Evolutionary conservation across 768 basidiomycete genomes (phyloP).

Genomic region (Tephrocybe rancida): DNA sequence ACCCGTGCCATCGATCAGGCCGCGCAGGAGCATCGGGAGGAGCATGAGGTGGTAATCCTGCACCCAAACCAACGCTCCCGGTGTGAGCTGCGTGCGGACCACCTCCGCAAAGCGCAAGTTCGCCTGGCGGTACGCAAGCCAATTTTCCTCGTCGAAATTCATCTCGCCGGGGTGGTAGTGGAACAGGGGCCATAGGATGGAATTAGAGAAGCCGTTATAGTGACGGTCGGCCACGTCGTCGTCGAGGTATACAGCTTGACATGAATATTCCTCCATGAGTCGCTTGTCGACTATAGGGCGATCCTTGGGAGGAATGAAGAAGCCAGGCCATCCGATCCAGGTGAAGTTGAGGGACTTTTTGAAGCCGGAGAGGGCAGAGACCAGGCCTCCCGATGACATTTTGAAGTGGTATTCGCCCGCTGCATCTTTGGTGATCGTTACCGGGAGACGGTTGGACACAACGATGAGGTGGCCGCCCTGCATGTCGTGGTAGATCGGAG

Average conservation of each 20-base stretch:
- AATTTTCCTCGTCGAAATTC: constrained; percentile 99
- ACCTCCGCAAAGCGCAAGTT: constrained; percentile 94
- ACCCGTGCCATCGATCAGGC: constrained; percentile 74
- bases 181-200: constrained; percentile 99
- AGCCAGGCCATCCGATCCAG: constrained; percentile 96
- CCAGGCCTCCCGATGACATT: constrained; percentile 98
- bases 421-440: constrained; percentile 94
- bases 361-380: constrained; percentile 95
- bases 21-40: constrained; percentile 92
- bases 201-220: constrained; percentile 99
- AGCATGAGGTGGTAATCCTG: constrained; percentile 99
- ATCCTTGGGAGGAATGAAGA: constrained; percentile 92
- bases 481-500: constrained; percentile 40
- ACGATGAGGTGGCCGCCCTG: constrained; percentile 82
- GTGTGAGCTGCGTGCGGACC: constrained; percentile 74
- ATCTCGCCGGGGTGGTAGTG: constrained; percentile 99
- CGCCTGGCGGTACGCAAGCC: constrained; percentile 96
- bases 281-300: constrained; percentile 89
- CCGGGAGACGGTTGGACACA: constrained; percentile 92
- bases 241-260: constrained; percentile 96
- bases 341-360: constrained; percentile 98
- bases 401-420: constrained; percentile 96
- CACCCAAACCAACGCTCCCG: constrained; percentile 98
- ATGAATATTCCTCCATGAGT: constrained; percentile 93
- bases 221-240: constrained; percentile 98